Evolutionary conservation across 1,284 basidiomycete genomes (phyloP).

Genomic region (Ustilago hordei): DNA sequence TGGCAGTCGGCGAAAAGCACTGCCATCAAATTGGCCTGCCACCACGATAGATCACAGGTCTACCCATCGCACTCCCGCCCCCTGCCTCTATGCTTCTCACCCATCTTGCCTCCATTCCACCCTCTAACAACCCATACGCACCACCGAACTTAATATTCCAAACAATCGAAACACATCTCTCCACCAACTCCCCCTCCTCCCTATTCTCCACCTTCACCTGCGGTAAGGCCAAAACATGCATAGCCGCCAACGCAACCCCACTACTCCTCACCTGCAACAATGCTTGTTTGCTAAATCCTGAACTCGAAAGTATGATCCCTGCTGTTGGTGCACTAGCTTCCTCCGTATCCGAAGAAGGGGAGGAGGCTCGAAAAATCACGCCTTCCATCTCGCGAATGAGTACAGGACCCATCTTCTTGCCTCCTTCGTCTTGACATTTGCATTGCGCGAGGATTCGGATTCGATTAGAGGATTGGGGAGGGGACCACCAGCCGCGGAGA

Average conservation of each 20-base stretch:
- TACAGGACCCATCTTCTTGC: slow-evolving; percentile 80
- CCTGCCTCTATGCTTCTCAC: slow-evolving; percentile 4
- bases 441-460: slow-evolving; percentile 87
- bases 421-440: slow-evolving; percentile 78
- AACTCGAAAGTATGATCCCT: slow-evolving; percentile 25
- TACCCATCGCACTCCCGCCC: slow-evolving; percentile 9
- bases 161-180: slow-evolving; percentile 36
- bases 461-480: slow-evolving; percentile 73
- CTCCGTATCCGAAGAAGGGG: not conserved
- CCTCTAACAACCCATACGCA: slow-evolving; percentile 21
- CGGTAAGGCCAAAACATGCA: slow-evolving; percentile 41
- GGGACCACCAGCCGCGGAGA: slow-evolving; percentile 91
- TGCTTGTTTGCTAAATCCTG: slow-evolving; percentile 58
- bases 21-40: slow-evolving; percentile 14
- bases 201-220: not conserved
- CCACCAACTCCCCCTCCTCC: slow-evolving; percentile 6
- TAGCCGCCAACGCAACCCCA: slow-evolving; percentile 38
- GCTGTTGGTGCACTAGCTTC: slow-evolving; percentile 5
- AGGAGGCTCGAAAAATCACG: slow-evolving; percentile 45
- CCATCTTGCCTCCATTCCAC: slow-evolving; percentile 42
- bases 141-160: slow-evolving; percentile 45
- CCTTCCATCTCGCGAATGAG: slow-evolving; percentile 85
- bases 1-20: not conserved
- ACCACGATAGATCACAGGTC: slow-evolving; percentile 30
- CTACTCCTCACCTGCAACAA: slow-evolving; percentile 51